phyloP scores from a whole-genome alignment of 2,329 filamentous ascomycete species.

The Colletotrichum australisinense region DNA sequence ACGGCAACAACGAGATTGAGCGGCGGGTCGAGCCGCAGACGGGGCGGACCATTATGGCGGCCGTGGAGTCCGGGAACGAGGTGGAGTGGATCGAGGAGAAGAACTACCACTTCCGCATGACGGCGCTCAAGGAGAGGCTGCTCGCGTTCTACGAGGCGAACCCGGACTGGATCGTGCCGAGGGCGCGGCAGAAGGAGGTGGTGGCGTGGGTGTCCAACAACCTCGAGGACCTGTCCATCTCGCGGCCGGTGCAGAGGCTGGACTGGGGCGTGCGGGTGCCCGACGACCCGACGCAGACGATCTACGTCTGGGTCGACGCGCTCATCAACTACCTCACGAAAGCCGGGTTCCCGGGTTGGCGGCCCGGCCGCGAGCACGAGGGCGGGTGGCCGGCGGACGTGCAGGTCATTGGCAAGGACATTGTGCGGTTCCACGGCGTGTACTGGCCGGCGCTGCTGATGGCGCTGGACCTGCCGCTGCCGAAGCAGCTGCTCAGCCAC shows the following conservation, averaged over 20 bases:
- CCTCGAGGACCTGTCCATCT: slow-evolving; percentile 89
- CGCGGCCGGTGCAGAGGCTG: slow-evolving; percentile 80
- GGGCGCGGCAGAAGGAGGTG: slow-evolving; percentile 80
- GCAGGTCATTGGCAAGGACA: slow-evolving; percentile 96
- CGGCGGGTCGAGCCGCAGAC: slow-evolving; percentile 81
- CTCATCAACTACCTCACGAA: slow-evolving; percentile 94
- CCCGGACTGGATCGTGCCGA: slow-evolving; percentile 81
- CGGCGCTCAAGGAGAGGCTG: slow-evolving; percentile 81
- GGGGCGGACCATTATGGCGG: slow-evolving; percentile 84
- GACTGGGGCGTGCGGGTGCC: slow-evolving; percentile 93
- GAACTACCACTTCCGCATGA: slow-evolving; percentile 96
- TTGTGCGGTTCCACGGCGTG: slow-evolving; percentile 93
- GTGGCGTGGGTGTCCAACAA: slow-evolving; percentile 80
- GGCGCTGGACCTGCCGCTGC: slow-evolving; percentile 83
- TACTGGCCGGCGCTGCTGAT: slow-evolving; percentile 98
- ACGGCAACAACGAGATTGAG: slow-evolving; percentile 81
- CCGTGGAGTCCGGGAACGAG: slow-evolving; percentile 87
- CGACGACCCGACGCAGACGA: slow-evolving; percentile 85
- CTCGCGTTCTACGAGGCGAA: slow-evolving; percentile 84
- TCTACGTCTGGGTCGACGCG: slow-evolving; percentile 98
- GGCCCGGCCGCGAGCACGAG: slow-evolving; percentile 69
- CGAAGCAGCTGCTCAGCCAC: slow-evolving; percentile 85
- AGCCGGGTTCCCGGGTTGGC: slow-evolving; percentile 83
- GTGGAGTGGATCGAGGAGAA: slow-evolving; percentile 95
- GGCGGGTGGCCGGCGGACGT: slow-evolving; percentile 90